Evolutionary conservation across 2,329 filamentous ascomycete species (phyloP).

Genomic region (Trematosphaeria pertusa): DNA sequence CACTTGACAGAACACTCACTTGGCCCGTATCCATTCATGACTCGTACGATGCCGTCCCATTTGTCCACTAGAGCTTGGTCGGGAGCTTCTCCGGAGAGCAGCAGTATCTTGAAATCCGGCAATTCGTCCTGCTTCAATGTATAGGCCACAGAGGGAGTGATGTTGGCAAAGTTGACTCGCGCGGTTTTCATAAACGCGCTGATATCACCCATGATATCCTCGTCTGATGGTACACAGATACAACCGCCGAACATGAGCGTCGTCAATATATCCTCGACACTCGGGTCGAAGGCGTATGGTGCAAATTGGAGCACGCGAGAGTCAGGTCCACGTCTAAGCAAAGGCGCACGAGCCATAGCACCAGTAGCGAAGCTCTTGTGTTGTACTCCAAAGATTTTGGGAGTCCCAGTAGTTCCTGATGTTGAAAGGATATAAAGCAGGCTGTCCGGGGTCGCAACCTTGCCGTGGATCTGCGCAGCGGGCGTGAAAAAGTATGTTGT

Average conservation of each 20-base stretch:
- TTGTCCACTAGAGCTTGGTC: no score
- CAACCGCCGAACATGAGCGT: conserved; percentile 65
- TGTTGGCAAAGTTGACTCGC: background rate
- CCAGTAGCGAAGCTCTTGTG: conserved; percentile 58
- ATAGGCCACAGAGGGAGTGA: background rate
- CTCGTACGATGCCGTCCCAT: no score
- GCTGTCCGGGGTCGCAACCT: no score
- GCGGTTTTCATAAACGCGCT: background rate
- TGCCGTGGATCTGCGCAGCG: no score
- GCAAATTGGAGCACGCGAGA: conserved; percentile 64
- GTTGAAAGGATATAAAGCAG: conserved; percentile 63
- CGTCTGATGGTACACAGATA: conserved; percentile 63
- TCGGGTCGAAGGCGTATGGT: conserved; percentile 48
- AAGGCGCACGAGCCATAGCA: conserved; percentile 7
- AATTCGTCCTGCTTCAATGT: background rate
- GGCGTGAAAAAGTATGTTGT: no score
- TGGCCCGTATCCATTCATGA: conserved; percentile 3
- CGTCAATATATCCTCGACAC: conserved; percentile 57
- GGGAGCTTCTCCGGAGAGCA: background rate
- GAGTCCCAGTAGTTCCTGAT: conserved; percentile 48
- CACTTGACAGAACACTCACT: no score
- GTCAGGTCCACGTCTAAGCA: conserved; percentile 21
- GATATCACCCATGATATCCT: conserved; percentile 16
- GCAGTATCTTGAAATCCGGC: background rate
- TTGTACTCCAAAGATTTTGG: conserved; percentile 66